Evolutionary conservation across 805 yeast species (phyloP).

Genomic region (Myxozyma kluyveri): DNA sequence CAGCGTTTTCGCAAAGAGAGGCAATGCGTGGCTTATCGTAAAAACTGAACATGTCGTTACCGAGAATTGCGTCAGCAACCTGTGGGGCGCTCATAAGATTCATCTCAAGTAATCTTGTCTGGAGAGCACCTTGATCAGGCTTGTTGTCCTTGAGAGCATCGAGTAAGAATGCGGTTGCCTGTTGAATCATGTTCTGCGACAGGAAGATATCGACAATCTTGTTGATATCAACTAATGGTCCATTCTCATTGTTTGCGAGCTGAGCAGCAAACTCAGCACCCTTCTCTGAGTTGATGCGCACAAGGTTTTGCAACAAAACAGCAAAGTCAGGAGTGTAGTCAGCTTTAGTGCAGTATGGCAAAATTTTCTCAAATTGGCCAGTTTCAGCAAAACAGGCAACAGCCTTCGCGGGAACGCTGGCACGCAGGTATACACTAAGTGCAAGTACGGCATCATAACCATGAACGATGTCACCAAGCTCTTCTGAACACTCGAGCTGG

Average conservation of each 20-base stretch:
- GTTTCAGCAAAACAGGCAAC: constrained; percentile 89
- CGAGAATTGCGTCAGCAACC: constrained; percentile 98
- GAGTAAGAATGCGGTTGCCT: constrained; percentile 93
- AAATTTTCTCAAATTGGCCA: constrained; percentile 92
- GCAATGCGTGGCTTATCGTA: constrained; percentile 94
- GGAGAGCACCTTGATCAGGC: constrained; percentile 93
- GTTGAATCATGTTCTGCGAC: constrained; percentile 91
- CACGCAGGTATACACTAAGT: constrained; percentile 82
- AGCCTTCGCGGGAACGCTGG: constrained; percentile 81
- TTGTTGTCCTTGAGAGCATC: constrained; percentile 93
- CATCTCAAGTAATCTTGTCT: constrained; percentile 89
- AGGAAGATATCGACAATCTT: constrained; percentile 89
- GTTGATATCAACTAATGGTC: constrained; percentile 69
- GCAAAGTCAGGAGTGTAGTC: constrained; percentile 87
- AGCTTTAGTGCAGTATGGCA: constrained; percentile 89
- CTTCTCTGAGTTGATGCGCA: constrained; percentile 93
- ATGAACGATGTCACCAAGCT: constrained; percentile 92
- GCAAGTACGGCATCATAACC: constrained; percentile 83
- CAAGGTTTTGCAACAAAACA: constrained; percentile 81
- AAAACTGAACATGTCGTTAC: constrained; percentile 92
- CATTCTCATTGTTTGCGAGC: constrained; percentile 63
- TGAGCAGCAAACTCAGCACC: constrained; percentile 96
- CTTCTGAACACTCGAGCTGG: constrained; percentile 92
- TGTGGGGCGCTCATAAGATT: constrained; percentile 96
- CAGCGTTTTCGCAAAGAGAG: constrained; percentile 90